A percentile compares a stretch with the other conserved stretches of the same genome.
Conservation (phyloP, 768 basidiomycete species). For the Russula ochroleuca region DNA sequence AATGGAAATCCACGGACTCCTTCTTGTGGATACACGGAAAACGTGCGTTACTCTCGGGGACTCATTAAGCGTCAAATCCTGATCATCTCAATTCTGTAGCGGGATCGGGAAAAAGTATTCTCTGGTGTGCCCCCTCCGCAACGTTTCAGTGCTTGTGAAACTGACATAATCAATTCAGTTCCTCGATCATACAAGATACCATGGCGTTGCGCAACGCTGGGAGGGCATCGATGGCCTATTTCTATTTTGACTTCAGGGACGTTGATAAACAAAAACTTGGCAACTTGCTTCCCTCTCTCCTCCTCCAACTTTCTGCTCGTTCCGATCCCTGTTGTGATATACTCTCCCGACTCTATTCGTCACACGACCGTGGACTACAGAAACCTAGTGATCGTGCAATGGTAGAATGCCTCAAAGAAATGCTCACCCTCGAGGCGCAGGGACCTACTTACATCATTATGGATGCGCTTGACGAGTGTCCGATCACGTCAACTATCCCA, state of each 20-base stretch:
- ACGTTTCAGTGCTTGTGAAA: neutral
- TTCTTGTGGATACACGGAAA: conserved; percentile 11
- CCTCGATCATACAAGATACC: conserved; percentile 1
- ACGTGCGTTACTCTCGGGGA: neutral
- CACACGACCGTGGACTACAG: neutral
- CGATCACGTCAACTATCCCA: neutral
- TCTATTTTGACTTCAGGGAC: conserved; percentile 4
- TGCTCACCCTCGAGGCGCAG: neutral
- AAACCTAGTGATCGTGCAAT: neutral
- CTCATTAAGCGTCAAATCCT: neutral
- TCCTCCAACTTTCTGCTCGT: neutral
- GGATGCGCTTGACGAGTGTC: conserved; percentile 11
- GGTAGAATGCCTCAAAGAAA: neutral
- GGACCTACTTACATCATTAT: neutral
- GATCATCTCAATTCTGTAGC: neutral
- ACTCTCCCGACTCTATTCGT: neutral
- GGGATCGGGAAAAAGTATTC: conserved; percentile 6
- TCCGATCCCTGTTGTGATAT: neutral
- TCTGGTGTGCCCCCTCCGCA: conserved; percentile 5
- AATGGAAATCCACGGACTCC: neutral
- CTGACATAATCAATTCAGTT: neutral
- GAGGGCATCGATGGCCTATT: neutral
- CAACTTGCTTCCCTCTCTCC: conserved; percentile 1
- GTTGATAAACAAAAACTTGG: neutral
- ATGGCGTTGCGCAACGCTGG: neutral